These are phyloP conservation scores for Macrophomina phaseolina DNA, from an alignment of 2,329 filamentous ascomycete genomes.

Conservation along the genomic window DNA sequence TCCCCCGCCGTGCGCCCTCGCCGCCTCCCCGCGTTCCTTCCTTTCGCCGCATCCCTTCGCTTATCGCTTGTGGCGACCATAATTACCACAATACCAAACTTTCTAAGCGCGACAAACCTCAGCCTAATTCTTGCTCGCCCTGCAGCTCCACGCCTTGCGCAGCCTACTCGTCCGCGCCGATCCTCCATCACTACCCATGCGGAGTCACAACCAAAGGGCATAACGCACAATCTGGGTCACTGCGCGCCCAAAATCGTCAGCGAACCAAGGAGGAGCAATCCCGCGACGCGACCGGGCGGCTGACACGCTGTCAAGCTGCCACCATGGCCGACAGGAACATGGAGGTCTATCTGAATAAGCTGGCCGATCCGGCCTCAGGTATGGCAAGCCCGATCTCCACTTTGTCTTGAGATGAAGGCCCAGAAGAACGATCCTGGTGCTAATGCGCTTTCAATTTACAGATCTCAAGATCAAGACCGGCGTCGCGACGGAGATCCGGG, in stretches of 20 bases:
- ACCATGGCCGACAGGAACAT: conserved; percentile 50
- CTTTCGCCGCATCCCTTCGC: conserved; percentile 12
- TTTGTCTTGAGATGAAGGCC: neutral
- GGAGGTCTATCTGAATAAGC: conserved; percentile 54
- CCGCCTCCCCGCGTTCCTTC: neutral
- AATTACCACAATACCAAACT: neutral
- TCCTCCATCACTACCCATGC: conserved; percentile 9
- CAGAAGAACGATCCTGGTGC: neutral
- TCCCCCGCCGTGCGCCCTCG: conserved; percentile 4
- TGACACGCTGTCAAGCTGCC: conserved; percentile 21
- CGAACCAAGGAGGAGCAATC: neutral
- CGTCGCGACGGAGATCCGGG: conserved; percentile 83
- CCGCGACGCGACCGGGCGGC: conserved; percentile 3
- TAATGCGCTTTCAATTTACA: conserved; percentile 45
- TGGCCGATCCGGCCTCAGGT: conserved; percentile 51
- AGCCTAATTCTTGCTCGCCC: conserved; percentile 9
- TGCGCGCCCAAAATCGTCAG: neutral
- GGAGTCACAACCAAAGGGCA: conserved; percentile 10
- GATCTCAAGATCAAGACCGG: conserved; percentile 83
- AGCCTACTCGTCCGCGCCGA: conserved; percentile 13
- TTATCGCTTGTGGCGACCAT: conserved; percentile 10
- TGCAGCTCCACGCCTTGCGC: conserved; percentile 16
- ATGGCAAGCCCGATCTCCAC: conserved; percentile 27
- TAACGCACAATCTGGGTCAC: conserved; percentile 7
- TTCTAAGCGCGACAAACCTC: conserved; percentile 3